A percentile compares a stretch with the other conserved stretches of the same genome.
phyloP scores from a whole-genome alignment of 2,329 filamentous ascomycete genomes.

The Lachnellula arida region DNA sequence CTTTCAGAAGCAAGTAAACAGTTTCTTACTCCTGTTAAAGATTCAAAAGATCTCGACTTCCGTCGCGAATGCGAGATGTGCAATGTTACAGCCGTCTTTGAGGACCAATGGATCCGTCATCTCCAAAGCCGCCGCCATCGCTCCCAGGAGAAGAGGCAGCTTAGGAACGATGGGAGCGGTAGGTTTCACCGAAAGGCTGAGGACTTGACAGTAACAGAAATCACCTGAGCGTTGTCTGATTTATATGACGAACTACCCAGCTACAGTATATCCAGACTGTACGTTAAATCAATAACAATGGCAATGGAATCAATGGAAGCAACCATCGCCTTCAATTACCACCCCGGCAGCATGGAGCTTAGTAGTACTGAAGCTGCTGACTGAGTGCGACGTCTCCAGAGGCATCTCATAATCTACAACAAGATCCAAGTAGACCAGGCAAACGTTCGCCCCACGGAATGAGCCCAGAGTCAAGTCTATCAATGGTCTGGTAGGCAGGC shows the following conservation, averaged over 20 bases:
- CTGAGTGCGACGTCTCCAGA: no score
- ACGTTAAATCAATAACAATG: no score
- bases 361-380: no score
- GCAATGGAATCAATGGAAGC: neutral
- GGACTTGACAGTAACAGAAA: neutral
- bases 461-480: no score
- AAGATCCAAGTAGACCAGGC: no score
- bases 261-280: no score
- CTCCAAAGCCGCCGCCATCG: constrained; percentile 41
- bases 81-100: constrained; percentile 55
- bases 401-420: no score
- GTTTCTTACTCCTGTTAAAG: constrained; percentile 46
- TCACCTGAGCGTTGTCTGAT: neutral
- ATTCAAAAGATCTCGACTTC: constrained; percentile 41
- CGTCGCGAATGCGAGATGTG: constrained; percentile 68
- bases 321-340: no score
- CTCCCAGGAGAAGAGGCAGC: constrained; percentile 25
- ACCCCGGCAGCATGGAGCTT: no score
- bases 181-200: constrained; percentile 11
- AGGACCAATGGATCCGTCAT: constrained; percentile 47
- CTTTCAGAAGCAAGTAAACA: constrained; percentile 53
- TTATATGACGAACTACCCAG: neutral
- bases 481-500: no score
- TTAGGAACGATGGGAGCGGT: constrained; percentile 16
- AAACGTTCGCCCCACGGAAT: no score